These are phyloP conservation scores for Ocimum tenuiflorum DNA, from an alignment of 257 asterid genomes.

Conservation along the genomic window DNA sequence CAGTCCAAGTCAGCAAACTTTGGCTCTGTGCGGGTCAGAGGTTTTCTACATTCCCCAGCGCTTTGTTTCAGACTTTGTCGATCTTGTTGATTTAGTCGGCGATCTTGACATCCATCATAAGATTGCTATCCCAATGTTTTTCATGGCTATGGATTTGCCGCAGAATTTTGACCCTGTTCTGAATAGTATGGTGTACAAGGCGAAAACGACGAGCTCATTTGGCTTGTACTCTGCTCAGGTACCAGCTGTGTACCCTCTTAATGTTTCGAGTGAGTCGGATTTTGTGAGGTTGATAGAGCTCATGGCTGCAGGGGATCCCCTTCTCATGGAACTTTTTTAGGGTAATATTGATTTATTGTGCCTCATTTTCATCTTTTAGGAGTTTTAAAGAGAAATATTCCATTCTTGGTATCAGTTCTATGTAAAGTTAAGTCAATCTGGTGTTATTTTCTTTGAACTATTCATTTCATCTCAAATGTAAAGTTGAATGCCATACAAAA, in stretches of 20 bases:
- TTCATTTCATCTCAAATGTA: no score
- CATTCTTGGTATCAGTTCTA: background rate
- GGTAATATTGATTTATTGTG: background rate
- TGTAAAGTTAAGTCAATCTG: background rate
- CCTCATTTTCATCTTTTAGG: background rate
- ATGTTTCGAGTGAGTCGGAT: constrained; percentile 17
- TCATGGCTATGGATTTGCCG: constrained; percentile 42
- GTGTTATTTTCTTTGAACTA: no score
- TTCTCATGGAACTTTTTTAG: constrained; percentile 28
- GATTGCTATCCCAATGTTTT: constrained; percentile 39
- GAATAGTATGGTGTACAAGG: constrained; percentile 24
- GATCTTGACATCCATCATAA: constrained; percentile 39
- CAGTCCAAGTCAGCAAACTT: constrained; percentile 30
- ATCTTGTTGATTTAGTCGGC: constrained; percentile 39
- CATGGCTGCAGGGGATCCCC: constrained; percentile 29
- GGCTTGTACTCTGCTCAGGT: constrained; percentile 22
- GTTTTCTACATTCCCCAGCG: constrained; percentile 32
- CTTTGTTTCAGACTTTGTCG: constrained; percentile 32
- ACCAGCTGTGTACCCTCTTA: constrained; percentile 24
- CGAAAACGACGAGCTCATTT: background rate
- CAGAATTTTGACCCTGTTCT: constrained; percentile 34
- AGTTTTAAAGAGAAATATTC: background rate
- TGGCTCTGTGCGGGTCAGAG: constrained; percentile 37
- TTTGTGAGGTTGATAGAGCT: constrained; percentile 20
- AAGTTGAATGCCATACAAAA: no score